Evolutionary conservation across 768 basidiomycete species (phyloP), one percentile per base, ranked within the genome.

Genomic region (Tylopilus sp.): DNA sequence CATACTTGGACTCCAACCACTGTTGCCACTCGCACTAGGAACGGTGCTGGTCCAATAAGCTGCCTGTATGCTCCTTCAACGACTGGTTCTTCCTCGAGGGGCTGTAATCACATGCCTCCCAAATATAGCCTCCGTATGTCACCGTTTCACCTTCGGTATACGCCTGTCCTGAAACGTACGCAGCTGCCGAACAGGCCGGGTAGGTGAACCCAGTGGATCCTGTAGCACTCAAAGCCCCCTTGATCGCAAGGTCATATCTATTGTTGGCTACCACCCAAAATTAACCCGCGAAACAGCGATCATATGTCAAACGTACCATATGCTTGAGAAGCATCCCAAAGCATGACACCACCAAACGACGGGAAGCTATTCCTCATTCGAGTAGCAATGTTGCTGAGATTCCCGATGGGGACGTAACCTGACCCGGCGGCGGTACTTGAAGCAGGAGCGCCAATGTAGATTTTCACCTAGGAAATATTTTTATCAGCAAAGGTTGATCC

Each of bases 171-270:
- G 77, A 62, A 44, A 71, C 69, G 58, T 68, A 86, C 0, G 80
- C 74, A 17, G 80, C 71, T 10, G 83, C 80, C 36, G 77, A 73
- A 62, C 83, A 87, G 45, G 78, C 56, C 15, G 83, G 82, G 67
- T 74, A 86, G 3, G 78, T 79, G 65, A 86, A 87, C 8, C 84
- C 83, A 17, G 80, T 81, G n/a, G 83, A 82, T 42, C 85, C 83
- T 31, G 83, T 80, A 13, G 79, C 78, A 13, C 69, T 65, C 33
- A 86, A 71, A 23, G 79, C 75, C 51, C 77, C 75, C 69, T 88
- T 86, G 53, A 85, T 79, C 6, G 75, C 79, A 15, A 75, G 62
- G 58, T 85, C 82, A 56, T 77, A 86, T 25, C 79, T 76, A 51
- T 72, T 68, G 60, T 87, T 86, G 25, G 72, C 85, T 73, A 44